These are phyloP conservation scores for Macrotyloma uniflorum DNA, from an alignment of 306 rosid species.

Conservation along the genomic window DNA sequence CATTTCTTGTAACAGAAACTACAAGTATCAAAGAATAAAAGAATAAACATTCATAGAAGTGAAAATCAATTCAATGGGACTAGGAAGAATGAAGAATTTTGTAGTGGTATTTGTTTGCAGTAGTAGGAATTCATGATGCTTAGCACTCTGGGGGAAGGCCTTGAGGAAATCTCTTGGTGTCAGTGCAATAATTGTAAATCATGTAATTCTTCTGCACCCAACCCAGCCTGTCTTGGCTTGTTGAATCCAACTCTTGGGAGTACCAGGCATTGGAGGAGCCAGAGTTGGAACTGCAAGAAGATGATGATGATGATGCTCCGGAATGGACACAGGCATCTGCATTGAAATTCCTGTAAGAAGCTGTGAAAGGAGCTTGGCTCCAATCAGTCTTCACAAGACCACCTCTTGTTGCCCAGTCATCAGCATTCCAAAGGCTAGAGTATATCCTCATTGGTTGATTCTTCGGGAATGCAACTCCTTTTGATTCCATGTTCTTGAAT, in stretches of 20 bases:
- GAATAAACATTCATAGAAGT: neutral
- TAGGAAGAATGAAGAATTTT: neutral
- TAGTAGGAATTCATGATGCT: neutral
- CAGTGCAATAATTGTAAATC: slow-evolving; percentile 68
- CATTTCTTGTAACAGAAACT: neutral
- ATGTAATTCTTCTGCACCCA: slow-evolving; percentile 69
- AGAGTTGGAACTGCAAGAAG: slow-evolving; percentile 35
- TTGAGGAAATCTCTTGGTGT: slow-evolving; percentile 37
- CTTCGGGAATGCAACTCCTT: slow-evolving; percentile 64
- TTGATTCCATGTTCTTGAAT: slow-evolving; percentile 70
- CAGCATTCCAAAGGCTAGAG: slow-evolving; percentile 74
- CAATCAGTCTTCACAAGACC: slow-evolving; percentile 80
- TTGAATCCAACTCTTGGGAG: slow-evolving; percentile 42
- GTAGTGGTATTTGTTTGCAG: neutral
- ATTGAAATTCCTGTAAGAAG: slow-evolving; percentile 65
- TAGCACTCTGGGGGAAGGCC: slow-evolving; percentile 42
- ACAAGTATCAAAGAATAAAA: neutral
- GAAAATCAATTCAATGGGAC: neutral
- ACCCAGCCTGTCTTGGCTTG: slow-evolving; percentile 39
- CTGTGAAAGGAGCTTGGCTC: slow-evolving; percentile 65
- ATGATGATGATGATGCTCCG: slow-evolving; percentile 36
- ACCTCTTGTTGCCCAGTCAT: slow-evolving; percentile 91
- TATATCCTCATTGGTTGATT: slow-evolving; percentile 66
- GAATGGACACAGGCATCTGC: slow-evolving; percentile 44
- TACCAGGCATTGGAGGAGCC: slow-evolving; percentile 41